Conservation (phyloP, 2,329 filamentous ascomycete genomes). For the Phoma sp. region DNA sequence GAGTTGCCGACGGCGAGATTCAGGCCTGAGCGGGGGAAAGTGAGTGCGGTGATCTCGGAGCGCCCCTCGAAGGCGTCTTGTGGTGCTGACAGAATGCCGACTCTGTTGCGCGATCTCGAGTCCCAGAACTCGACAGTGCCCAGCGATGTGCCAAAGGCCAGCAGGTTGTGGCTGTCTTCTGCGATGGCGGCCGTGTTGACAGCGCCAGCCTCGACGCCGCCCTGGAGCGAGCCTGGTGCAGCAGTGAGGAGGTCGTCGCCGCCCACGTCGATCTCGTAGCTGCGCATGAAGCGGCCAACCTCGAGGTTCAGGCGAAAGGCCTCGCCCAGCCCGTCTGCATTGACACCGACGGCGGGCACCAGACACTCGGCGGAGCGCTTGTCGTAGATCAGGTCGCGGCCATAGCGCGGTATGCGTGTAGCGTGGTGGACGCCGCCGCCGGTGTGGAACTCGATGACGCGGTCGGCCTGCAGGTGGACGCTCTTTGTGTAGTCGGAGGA, state of each 20-base stretch:
- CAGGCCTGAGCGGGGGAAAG: slow-evolving; percentile 84
- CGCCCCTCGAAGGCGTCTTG: slow-evolving; percentile 48
- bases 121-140: slow-evolving; percentile 99
- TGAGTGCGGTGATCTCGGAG: slow-evolving; percentile 80
- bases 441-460: slow-evolving; percentile 91
- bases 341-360: slow-evolving; percentile 85
- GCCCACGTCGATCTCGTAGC: slow-evolving; percentile 89
- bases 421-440: slow-evolving; percentile 86
- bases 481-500: slow-evolving; percentile 94
- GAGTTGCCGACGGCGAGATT: slow-evolving; percentile 88
- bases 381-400: slow-evolving; percentile 87
- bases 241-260: slow-evolving; percentile 73
- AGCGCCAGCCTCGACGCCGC: slow-evolving; percentile 81
- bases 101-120: slow-evolving; percentile 78
- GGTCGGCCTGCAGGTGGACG: slow-evolving; percentile 89
- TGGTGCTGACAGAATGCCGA: slow-evolving; percentile 73
- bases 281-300: slow-evolving; percentile 90
- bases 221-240: slow-evolving; percentile 79
- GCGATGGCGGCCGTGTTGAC: slow-evolving; percentile 89
- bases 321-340: slow-evolving; percentile 84
- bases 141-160: slow-evolving; percentile 90
- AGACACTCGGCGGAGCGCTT: slow-evolving; percentile 81
- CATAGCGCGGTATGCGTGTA: slow-evolving; percentile 90
- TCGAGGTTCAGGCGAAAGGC: slow-evolving; percentile 94
- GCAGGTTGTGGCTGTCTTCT: slow-evolving; percentile 84